Conservation (phyloP, 441 rosid genomes). For the Euphorbia corollata region DNA sequence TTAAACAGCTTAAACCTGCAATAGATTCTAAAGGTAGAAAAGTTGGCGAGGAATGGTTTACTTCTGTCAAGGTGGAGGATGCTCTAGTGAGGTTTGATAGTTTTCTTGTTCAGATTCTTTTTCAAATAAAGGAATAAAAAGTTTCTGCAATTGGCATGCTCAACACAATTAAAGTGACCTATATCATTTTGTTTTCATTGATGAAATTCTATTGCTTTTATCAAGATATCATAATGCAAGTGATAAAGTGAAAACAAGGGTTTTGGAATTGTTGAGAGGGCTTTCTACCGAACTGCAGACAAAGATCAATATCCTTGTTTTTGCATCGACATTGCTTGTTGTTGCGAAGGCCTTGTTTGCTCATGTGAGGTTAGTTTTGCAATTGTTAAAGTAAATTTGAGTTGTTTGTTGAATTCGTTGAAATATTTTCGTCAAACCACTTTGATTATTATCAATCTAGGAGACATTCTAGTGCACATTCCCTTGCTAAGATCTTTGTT, state of each 20-base stretch:
- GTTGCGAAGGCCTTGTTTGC: conserved; percentile 83
- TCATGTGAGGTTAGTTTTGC: conserved; percentile 69
- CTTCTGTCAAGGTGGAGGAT: conserved; percentile 67
- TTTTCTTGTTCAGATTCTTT: background rate
- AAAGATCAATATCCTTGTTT: conserved; percentile 73
- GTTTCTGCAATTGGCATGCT: background rate
- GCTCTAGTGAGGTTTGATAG: conserved; percentile 61
- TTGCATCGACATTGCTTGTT: conserved; percentile 86
- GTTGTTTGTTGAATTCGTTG: background rate
- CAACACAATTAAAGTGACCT: background rate
- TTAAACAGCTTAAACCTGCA: conserved; percentile 82
- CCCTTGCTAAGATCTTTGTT: background rate
- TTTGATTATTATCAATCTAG: background rate
- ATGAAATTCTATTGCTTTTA: conserved; percentile 13
- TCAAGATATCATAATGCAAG: conserved; percentile 84
- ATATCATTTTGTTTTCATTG: background rate
- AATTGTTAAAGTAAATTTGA: conserved; percentile 1
- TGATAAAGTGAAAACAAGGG: conserved; percentile 64
- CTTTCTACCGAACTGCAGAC: conserved; percentile 78
- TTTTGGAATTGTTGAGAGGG: conserved; percentile 71
- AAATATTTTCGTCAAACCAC: background rate
- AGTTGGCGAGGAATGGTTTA: conserved; percentile 99
- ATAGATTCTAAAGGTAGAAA: conserved; percentile 86
- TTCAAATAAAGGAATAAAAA: background rate
- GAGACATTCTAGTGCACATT: background rate